Percentiles rank a stretch among this genome's conserved stretches.
phyloP scores from a whole-genome alignment of 768 basidiomycete species.

The Tylopilus intermedius region DNA sequence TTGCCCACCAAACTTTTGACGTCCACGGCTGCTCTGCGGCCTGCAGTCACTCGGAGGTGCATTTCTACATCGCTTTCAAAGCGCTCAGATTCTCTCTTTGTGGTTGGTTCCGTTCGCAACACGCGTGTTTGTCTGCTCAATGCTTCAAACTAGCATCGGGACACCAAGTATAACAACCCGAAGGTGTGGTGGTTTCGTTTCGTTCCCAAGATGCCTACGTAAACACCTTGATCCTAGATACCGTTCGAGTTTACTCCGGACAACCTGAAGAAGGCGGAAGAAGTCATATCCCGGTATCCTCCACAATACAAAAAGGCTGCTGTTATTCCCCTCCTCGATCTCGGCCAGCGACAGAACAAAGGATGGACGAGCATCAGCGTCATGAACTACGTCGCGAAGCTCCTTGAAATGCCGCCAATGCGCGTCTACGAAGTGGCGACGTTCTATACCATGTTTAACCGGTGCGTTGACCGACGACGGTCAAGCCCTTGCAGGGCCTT shows the following conservation, averaged over 20 bases:
- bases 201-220: neutral
- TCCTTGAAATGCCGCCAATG: conserved; percentile 95
- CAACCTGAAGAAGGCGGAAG: conserved; percentile 80
- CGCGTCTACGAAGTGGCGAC: conserved; percentile 99
- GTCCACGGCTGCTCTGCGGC: conserved; percentile 13
- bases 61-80: conserved; percentile 41
- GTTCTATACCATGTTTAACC: conserved; percentile 99
- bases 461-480: conserved; percentile 44
- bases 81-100: conserved; percentile 80
- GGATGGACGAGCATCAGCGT: conserved; percentile 98
- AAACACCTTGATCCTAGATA: conserved; percentile 50
- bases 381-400: conserved; percentile 96
- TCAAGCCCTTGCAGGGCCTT: neutral
- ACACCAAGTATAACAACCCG: conserved; percentile 92
- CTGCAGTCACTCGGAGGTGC: conserved; percentile 18
- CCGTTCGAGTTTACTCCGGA: conserved; percentile 79
- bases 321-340: conserved; percentile 91
- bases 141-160: conserved; percentile 67
- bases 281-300: conserved; percentile 91
- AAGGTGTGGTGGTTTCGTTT: conserved; percentile 43
- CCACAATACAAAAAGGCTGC: conserved; percentile 99
- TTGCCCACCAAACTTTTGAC: conserved; percentile 15
- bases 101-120: conserved; percentile 48
- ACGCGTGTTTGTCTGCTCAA: conserved; percentile 11
- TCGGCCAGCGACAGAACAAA: conserved; percentile 96